Percentiles rank a stretch among this genome's conserved stretches.
phyloP scores from a whole-genome alignment of 768 basidiomycete species.

The Agrocybe praecox region DNA sequence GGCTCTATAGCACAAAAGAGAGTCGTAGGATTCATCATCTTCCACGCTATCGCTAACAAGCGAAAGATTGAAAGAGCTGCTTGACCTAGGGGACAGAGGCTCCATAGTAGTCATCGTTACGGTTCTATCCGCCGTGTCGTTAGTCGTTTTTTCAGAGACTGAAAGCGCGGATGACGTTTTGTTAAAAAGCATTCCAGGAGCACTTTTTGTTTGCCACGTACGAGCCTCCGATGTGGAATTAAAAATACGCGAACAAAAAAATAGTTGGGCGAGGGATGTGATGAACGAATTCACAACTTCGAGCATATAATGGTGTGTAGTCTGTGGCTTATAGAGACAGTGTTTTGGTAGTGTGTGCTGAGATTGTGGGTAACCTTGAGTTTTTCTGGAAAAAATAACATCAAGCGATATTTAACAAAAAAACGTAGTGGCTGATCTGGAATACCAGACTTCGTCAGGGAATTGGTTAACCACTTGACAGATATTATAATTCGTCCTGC shows the following conservation, averaged over 20 bases:
- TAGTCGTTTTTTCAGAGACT: constrained; percentile 2
- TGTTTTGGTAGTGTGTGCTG: too few relatives aligned
- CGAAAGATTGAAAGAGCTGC: constrained; percentile 15
- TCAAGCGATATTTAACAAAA: too few relatives aligned
- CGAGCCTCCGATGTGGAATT: constrained; percentile 13
- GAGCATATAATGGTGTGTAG: constrained; percentile 14
- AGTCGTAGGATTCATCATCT: constrained; percentile 11
- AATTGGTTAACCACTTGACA: too few relatives aligned
- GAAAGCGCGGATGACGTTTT: constrained; percentile 11
- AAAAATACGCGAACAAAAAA: constrained; percentile 17
- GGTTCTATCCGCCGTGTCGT: neutral
- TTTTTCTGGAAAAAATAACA: too few relatives aligned
- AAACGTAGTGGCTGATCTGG: too few relatives aligned
- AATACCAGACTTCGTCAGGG: neutral
- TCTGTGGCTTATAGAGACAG: constrained; percentile 7
- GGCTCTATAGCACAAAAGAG: neutral
- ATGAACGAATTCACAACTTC: constrained; percentile 12
- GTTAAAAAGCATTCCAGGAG: constrained; percentile 14
- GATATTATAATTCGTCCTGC: too few relatives aligned
- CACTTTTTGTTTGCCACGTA: neutral
- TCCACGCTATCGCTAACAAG: constrained; percentile 17
- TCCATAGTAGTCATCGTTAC: neutral
- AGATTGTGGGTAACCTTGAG: too few relatives aligned
- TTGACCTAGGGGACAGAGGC: neutral
- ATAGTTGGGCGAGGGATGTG: constrained; percentile 15